phyloP scores from a whole-genome alignment of 2,329 filamentous ascomycete genomes.

The Aspergillus persii region DNA sequence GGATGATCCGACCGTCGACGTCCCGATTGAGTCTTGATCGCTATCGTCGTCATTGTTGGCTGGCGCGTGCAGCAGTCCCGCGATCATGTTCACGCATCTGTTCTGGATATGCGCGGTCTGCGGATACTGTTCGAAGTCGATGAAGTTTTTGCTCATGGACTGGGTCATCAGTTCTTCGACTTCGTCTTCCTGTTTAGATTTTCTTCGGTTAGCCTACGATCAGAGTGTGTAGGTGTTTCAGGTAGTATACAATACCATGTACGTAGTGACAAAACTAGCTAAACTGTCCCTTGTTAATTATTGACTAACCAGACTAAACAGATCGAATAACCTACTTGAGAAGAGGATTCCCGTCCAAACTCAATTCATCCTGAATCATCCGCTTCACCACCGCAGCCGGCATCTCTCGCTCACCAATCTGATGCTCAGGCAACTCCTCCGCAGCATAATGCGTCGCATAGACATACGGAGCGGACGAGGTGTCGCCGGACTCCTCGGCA shows the following conservation, averaged over 20 bases:
- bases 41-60: slow-evolving; percentile 50
- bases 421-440: slow-evolving; percentile 72
- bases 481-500: slow-evolving; percentile 15
- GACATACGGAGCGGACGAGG: slow-evolving; percentile 56
- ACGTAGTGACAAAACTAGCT: slow-evolving; percentile 65
- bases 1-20: slow-evolving; percentile 68
- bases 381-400: slow-evolving; percentile 69
- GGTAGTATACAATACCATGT: slow-evolving; percentile 47
- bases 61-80: slow-evolving; percentile 62
- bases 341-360: slow-evolving; percentile 65
- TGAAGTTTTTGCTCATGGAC: slow-evolving; percentile 68
- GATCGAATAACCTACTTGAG: slow-evolving; percentile 55
- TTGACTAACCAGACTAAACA: background rate
- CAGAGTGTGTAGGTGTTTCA: no score
- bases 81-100: slow-evolving; percentile 67
- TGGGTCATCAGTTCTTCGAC: slow-evolving; percentile 64
- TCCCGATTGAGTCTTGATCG: slow-evolving; percentile 58
- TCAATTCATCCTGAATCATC: slow-evolving; percentile 61
- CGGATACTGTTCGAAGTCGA: slow-evolving; percentile 67
- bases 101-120: slow-evolving; percentile 61
- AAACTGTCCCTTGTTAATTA: background rate
- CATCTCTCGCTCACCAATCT: slow-evolving; percentile 88
- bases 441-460: slow-evolving; percentile 84
- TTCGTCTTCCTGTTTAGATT: slow-evolving; percentile 51
- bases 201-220: background rate